These are phyloP conservation scores for Heritiera littoralis DNA, from an alignment of 345 rosid species.

Conservation along the genomic window DNA sequence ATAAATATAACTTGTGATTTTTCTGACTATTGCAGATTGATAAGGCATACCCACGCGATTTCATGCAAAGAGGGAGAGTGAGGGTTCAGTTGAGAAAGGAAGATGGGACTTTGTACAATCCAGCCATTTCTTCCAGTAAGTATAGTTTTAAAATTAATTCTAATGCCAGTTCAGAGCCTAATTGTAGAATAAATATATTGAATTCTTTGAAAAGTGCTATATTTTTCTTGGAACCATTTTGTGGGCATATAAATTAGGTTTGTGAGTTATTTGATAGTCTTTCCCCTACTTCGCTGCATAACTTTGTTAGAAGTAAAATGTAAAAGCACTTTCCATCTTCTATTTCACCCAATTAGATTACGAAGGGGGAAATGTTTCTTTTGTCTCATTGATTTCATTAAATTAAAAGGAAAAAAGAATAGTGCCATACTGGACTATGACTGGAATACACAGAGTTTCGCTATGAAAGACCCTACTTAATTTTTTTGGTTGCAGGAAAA, in stretches of 20 bases:
- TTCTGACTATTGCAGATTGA: slow-evolving; percentile 51
- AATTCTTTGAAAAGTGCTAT: background rate
- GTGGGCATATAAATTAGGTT: background rate
- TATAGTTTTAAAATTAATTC: background rate
- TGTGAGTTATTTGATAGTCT: background rate
- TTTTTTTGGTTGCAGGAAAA: slow-evolving; percentile 60
- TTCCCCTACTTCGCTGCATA: background rate
- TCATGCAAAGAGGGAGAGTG: slow-evolving; percentile 94
- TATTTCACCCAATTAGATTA: background rate
- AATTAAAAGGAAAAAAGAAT: background rate
- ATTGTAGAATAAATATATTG: background rate
- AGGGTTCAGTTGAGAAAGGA: slow-evolving; percentile 78
- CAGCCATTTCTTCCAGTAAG: slow-evolving; percentile 81
- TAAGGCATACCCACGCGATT: slow-evolving; percentile 93
- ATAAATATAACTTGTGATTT: background rate
- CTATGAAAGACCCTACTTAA: background rate
- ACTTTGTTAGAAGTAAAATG: background rate
- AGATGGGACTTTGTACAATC: slow-evolving; percentile 81
- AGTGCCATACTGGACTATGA: background rate
- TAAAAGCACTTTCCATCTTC: background rate
- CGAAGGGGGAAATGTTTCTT: background rate
- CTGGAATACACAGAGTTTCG: background rate
- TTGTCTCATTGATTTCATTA: background rate
- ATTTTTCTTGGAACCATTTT: background rate
- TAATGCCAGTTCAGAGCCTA: background rate